phyloP scores from a whole-genome alignment of 371 early-diverging fungal genomes.

The Lichtheimia corymbifera region DNA sequence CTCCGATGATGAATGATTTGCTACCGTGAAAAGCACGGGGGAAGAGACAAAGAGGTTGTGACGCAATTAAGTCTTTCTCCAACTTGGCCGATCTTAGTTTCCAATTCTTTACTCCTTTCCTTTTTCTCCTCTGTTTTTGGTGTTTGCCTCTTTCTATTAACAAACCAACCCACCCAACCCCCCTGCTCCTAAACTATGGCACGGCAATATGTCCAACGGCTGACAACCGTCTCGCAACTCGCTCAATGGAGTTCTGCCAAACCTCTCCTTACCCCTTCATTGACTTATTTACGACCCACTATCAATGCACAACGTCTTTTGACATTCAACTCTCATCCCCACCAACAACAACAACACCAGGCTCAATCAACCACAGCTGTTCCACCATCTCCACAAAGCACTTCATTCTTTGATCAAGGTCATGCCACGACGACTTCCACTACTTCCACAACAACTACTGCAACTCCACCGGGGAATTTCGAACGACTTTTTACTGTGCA shows the following conservation, averaged over 20 bases:
- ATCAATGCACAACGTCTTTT: constrained; percentile 19
- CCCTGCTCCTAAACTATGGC: constrained; percentile 17
- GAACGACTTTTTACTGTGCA: not conserved
- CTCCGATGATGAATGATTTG: too few relatives aligned
- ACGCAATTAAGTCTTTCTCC: too few relatives aligned
- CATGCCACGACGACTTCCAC: not conserved
- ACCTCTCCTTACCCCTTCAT: constrained; percentile 14
- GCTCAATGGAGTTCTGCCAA: constrained; percentile 14
- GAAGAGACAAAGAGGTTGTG: too few relatives aligned
- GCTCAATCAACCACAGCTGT: not conserved
- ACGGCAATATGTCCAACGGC: constrained; percentile 23
- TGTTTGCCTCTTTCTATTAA: too few relatives aligned
- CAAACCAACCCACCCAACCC: not conserved
- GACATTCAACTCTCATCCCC: constrained; percentile 9
- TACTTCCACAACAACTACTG: not conserved
- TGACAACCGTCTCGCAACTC: constrained; percentile 22
- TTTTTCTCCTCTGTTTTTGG: too few relatives aligned
- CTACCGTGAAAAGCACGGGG: too few relatives aligned
- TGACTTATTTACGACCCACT: constrained; percentile 18
- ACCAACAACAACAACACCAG: constrained; percentile 14
- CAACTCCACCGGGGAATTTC: not conserved
- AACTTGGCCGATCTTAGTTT: too few relatives aligned
- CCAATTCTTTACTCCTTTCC: too few relatives aligned
- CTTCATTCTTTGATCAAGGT: constrained; percentile 1
- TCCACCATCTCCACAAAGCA: not conserved